A percentile compares a stretch with the other conserved stretches of the same genome.
Conservation (phyloP, 768 basidiomycete species). For the Hericium coralloides region DNA sequence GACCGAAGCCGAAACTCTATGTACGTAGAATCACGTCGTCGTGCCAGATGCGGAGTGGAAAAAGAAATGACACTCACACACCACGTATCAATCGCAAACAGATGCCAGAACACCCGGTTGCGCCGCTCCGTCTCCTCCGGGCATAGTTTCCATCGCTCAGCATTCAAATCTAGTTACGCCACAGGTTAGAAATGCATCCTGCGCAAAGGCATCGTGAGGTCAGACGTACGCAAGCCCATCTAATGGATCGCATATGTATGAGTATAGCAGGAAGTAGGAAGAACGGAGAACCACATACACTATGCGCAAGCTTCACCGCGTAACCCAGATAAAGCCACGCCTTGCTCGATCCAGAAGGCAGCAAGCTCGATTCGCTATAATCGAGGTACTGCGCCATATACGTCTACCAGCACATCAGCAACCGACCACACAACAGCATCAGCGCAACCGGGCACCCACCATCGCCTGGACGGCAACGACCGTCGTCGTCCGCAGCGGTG, state of each 20-base stretch:
- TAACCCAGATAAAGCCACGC: conserved; percentile 53
- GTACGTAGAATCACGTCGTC: not conserved
- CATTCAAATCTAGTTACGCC: conserved; percentile 42
- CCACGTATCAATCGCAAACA: conserved; percentile 58
- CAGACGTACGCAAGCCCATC: conserved; percentile 49
- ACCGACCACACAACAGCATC: not conserved
- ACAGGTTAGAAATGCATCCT: conserved; percentile 1
- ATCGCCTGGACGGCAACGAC: conserved; percentile 44
- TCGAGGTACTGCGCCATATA: conserved; percentile 43
- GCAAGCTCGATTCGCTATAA: conserved; percentile 39
- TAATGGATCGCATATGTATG: conserved; percentile 9
- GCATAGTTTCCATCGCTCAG: conserved; percentile 50
- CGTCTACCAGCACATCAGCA: conserved; percentile 22
- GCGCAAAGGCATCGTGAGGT: not conserved
- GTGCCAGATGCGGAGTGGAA: not conserved
- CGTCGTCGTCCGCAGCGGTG: conserved; percentile 42
- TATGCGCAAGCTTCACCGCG: conserved; percentile 48
- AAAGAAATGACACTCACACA: conserved; percentile 30
- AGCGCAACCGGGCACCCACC: conserved; percentile 27
- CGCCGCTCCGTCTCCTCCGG: conserved; percentile 37
- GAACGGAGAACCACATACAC: conserved; percentile 32
- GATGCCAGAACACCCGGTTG: conserved; percentile 55
- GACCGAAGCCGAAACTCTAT: conserved; percentile 20
- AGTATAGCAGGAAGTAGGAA: not conserved
- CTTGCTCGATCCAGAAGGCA: conserved; percentile 33